Percentiles rank a stretch among this genome's conserved stretches.
Evolutionary conservation across 2,329 filamentous ascomycete species (phyloP).

Genomic region (Paramyrothecium sp.): DNA sequence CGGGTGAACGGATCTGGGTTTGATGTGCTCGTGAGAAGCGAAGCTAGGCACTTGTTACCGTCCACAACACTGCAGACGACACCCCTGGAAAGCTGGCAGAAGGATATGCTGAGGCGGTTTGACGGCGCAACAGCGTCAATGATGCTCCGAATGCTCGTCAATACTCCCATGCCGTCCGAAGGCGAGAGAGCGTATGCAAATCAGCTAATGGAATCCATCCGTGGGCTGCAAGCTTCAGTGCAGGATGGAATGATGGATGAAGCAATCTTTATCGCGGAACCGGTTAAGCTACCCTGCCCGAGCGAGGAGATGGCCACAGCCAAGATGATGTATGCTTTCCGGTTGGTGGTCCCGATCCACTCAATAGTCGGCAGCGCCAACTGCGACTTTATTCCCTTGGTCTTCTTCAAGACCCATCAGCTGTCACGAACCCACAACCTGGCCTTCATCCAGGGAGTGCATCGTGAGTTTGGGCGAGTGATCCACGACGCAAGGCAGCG

Average conservation of each 20-base stretch:
- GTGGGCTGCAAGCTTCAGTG: conserved; percentile 37
- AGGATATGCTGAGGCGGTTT: conserved; percentile 51
- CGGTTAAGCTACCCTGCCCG: conserved; percentile 40
- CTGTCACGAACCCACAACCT: conserved; percentile 58
- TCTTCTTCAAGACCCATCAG: conserved; percentile 66
- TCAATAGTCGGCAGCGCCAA: conserved; percentile 47
- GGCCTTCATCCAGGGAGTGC: conserved; percentile 58
- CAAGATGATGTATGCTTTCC: conserved; percentile 50
- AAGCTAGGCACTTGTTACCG: conserved; percentile 59
- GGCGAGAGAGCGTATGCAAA: conserved; percentile 43
- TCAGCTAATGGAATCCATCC: conserved; percentile 41
- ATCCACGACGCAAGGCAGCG: conserved; percentile 24
- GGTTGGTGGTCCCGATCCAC: conserved; percentile 62
- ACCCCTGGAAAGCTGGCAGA: conserved; percentile 53
- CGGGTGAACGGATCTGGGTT: conserved; percentile 54
- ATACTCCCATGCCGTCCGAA: conserved; percentile 25
- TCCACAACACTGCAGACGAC: conserved; percentile 53
- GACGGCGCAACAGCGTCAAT: conserved; percentile 38
- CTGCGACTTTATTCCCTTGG: conserved; percentile 59
- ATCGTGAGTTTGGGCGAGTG: conserved; percentile 58
- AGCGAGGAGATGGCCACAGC: conserved; percentile 12
- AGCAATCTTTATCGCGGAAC: conserved; percentile 40
- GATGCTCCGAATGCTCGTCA: conserved; percentile 29
- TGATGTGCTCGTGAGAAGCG: conserved; percentile 59
- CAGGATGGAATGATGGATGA: conserved; percentile 45